phyloP scores from a whole-genome alignment of 306 rosid species.

The Comarum palustre region DNA sequence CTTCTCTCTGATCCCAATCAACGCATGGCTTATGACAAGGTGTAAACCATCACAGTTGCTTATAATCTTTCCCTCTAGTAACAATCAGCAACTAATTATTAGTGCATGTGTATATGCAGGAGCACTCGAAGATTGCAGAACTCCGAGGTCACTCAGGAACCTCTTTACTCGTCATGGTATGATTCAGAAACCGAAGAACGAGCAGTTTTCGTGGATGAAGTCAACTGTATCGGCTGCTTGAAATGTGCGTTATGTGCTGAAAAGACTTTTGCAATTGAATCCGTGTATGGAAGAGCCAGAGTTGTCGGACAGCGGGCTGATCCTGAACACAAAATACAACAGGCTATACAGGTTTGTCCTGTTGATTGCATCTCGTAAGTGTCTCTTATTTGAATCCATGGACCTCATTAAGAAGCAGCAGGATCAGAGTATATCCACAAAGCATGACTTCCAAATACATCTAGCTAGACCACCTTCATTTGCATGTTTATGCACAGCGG shows the following conservation, averaged over 20 bases:
- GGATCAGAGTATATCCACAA: background rate
- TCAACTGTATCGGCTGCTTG: constrained; percentile 85
- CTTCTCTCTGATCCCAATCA: constrained; percentile 70
- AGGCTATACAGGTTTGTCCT: constrained; percentile 78
- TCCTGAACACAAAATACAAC: constrained; percentile 59
- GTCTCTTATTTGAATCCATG: background rate
- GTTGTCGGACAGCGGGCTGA: constrained; percentile 97
- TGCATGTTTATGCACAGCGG: background rate
- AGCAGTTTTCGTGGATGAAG: constrained; percentile 88
- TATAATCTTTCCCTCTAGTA: background rate
- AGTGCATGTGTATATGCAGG: constrained; percentile 35
- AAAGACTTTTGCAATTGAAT: constrained; percentile 86
- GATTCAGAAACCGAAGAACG: constrained; percentile 70
- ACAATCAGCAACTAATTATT: background rate
- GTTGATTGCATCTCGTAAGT: constrained; percentile 97
- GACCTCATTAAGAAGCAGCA: background rate
- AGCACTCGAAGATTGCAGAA: constrained; percentile 69
- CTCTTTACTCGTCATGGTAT: constrained; percentile 73
- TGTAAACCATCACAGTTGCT: constrained; percentile 2
- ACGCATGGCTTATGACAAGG: constrained; percentile 80
- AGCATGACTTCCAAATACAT: too few relatives aligned
- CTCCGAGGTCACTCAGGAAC: constrained; percentile 84
- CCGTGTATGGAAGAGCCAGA: constrained; percentile 90
- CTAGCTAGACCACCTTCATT: too few relatives aligned
- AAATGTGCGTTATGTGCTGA: constrained; percentile 87